Conservation (phyloP, 129 eudicot genomes). For the Chrysanthemum lavandulifolium region DNA sequence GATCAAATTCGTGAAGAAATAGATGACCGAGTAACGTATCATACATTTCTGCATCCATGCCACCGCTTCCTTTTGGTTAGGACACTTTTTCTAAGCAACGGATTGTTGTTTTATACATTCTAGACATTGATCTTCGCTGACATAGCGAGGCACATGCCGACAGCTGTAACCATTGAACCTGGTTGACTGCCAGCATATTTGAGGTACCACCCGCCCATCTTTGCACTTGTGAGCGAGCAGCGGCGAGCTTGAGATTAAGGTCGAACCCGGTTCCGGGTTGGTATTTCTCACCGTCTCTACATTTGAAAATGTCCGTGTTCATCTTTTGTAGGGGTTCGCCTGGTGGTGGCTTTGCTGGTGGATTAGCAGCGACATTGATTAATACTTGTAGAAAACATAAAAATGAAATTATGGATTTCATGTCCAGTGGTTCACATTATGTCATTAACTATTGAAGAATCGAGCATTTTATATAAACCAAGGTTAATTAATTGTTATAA, state of each 20-base stretch:
- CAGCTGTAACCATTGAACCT: slow-evolving; percentile 6
- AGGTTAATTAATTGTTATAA: background rate
- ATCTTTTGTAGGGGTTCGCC: too few relatives aligned
- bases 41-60: slow-evolving; percentile 23
- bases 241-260: slow-evolving; percentile 6
- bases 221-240: slow-evolving; percentile 3
- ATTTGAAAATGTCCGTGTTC: too few relatives aligned
- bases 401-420: background rate
- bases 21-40: slow-evolving; percentile 27
- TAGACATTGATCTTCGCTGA: slow-evolving; percentile 2
- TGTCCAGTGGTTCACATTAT: background rate
- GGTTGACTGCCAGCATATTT: slow-evolving; percentile 1
- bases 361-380: too few relatives aligned
- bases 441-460: background rate
- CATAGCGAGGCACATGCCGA: slow-evolving; percentile 32
- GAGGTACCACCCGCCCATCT: slow-evolving; percentile 1
- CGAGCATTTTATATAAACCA: too few relatives aligned
- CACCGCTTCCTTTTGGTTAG: slow-evolving; percentile 22
- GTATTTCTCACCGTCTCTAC: too few relatives aligned
- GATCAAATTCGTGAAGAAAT: background rate
- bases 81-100: slow-evolving; percentile 4
- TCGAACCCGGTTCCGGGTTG: too few relatives aligned
- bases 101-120: slow-evolving; percentile 19
- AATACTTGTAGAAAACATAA: too few relatives aligned
- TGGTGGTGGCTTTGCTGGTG: too few relatives aligned